Conservation (phyloP, 345 rosid genomes). For the Euclidium syriacum region DNA sequence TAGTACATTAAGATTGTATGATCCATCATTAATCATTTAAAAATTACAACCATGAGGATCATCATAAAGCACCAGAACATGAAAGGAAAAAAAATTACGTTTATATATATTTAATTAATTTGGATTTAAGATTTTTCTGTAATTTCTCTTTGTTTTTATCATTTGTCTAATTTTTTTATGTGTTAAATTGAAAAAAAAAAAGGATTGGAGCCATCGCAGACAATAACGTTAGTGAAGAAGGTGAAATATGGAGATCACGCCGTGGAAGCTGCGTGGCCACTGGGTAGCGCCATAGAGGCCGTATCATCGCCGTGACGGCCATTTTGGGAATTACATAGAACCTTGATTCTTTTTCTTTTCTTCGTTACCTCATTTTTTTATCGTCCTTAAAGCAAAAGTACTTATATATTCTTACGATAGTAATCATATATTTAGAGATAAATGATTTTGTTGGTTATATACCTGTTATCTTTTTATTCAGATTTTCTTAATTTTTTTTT, state of each 20-base stretch:
- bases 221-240: constrained; percentile 80
- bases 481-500: neutral
- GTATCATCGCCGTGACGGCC: constrained; percentile 41
- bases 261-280: constrained; percentile 99
- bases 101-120: too few relatives aligned
- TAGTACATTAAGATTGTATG: neutral
- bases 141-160: neutral
- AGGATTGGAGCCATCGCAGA: constrained; percentile 75
- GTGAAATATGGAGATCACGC: constrained; percentile 54
- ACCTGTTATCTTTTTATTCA: neutral
- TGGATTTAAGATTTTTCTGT: neutral
- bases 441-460: neutral
- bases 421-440: constrained; percentile 3
- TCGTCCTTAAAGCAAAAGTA: neutral
- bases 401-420: neutral
- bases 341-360: neutral
- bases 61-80: too few relatives aligned
- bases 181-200: neutral
- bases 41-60: too few relatives aligned
- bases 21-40: too few relatives aligned
- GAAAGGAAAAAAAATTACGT: too few relatives aligned
- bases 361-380: neutral
- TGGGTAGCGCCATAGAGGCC: constrained; percentile 97
- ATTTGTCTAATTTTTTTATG: neutral
- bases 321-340: constrained; percentile 13